Percentiles rank a stretch among this genome's conserved stretches.
phyloP scores from a whole-genome alignment of 139 green algal genomes.

The Cymbomonas tetramitiformis region DNA sequence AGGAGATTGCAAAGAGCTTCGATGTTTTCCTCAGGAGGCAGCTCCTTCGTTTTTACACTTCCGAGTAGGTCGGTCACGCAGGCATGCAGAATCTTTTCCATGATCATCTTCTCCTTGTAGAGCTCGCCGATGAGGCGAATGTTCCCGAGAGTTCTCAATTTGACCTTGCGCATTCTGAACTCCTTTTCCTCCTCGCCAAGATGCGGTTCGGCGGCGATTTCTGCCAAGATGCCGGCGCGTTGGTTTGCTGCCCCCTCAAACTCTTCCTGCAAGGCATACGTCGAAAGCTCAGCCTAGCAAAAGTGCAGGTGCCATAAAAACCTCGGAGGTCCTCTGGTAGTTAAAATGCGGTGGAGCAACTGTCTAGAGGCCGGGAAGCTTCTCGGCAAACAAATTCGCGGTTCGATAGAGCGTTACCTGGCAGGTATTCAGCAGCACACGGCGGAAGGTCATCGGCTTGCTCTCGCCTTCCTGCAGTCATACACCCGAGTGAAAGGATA shows the following conservation, averaged over 20 bases:
- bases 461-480: constrained; percentile 31
- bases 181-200: constrained; percentile 35
- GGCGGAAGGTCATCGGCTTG: constrained; percentile 58
- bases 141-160: constrained; percentile 72
- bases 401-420: too few species aligned
- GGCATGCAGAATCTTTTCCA: constrained; percentile 88
- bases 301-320: too few species aligned
- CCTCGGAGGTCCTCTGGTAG: too few species aligned
- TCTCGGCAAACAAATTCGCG: too few species aligned
- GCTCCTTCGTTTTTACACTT: constrained; percentile 24
- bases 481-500: too few species aligned
- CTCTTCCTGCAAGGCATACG: too few species aligned
- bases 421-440: constrained; percentile 90
- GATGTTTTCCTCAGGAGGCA: constrained; percentile 62
- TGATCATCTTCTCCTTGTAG: constrained; percentile 82
- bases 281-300: too few species aligned
- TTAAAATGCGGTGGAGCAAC: too few species aligned
- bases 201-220: constrained; percentile 17
- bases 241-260: constrained; percentile 38
- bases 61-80: constrained; percentile 52
- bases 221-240: constrained; percentile 7
- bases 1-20: constrained; percentile 92
- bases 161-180: constrained; percentile 37
- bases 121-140: constrained; percentile 94
- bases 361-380: too few species aligned